A percentile compares a stretch with the other conserved stretches of the same genome.
Evolutionary conservation across 495 filamentous ascomycete species (phyloP).

Genomic region (Elasticomyces elasticus): DNA sequence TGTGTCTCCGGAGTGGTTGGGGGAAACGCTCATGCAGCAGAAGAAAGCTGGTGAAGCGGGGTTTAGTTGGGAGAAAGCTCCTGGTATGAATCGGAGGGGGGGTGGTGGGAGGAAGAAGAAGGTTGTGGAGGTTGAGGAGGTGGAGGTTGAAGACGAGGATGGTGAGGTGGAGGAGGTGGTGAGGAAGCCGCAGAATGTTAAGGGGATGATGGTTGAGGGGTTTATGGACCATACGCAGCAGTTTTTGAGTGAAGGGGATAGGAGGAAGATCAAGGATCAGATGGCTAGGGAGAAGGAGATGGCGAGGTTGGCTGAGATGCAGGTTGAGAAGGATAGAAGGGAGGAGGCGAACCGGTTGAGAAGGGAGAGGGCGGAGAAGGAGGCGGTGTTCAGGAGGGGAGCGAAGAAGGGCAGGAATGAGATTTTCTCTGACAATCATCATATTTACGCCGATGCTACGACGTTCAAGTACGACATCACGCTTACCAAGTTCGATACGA

Average conservation of each 20-base stretch:
- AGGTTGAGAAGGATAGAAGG: not conserved
- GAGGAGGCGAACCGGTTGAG: constrained; percentile 19
- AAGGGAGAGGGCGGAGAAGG: constrained; percentile 14
- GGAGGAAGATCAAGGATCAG: not conserved
- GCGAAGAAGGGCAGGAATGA: constrained; percentile 21
- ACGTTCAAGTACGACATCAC: constrained; percentile 42
- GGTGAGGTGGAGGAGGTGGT: not conserved
- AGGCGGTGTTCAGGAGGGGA: constrained; percentile 7
- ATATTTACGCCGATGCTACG: constrained; percentile 39
- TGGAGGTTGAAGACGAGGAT: not conserved
- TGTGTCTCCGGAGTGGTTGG: constrained; percentile 54
- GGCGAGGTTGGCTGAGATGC: constrained; percentile 1
- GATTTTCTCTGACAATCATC: constrained; percentile 33
- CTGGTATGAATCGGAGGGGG: constrained; percentile 8
- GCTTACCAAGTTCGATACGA: constrained; percentile 36
- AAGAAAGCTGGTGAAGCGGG: constrained; percentile 33
- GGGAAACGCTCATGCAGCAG: constrained; percentile 38
- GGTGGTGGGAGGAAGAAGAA: constrained; percentile 26
- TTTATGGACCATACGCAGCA: constrained; percentile 6
- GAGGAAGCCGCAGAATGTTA: not conserved
- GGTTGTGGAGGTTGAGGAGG: not conserved
- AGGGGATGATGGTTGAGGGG: constrained; percentile 2
- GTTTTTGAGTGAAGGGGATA: constrained; percentile 4
- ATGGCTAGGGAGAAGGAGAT: constrained; percentile 20
- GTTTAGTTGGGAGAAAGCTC: constrained; percentile 37